phyloP scores from a whole-genome alignment of 2,329 filamentous ascomycete species.

The Diaporthe aspalathi region DNA sequence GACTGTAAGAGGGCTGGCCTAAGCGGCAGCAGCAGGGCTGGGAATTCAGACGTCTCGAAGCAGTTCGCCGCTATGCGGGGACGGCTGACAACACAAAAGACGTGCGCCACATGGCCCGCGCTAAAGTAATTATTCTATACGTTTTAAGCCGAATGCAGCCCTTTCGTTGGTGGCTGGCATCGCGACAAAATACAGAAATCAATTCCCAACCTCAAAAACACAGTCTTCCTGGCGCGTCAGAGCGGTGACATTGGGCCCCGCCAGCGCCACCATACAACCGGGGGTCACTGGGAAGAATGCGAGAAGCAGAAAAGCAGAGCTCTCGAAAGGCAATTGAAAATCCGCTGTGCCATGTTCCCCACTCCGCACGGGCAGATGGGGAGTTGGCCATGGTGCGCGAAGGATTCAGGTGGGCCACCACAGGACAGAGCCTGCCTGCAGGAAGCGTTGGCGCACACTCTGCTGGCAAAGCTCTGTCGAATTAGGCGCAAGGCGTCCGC shows the following conservation, averaged over 20 bases:
- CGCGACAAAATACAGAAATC: slow-evolving; percentile 26
- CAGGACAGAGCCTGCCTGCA: slow-evolving; percentile 25
- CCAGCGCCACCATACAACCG: neutral
- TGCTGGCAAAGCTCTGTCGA: slow-evolving; percentile 15
- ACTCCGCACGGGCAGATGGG: neutral
- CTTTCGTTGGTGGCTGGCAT: slow-evolving; percentile 9
- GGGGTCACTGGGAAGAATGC: neutral
- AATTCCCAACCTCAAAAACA: neutral
- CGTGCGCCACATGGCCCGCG: neutral
- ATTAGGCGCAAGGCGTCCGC: neutral
- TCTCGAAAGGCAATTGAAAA: neutral
- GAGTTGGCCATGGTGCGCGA: slow-evolving; percentile 24
- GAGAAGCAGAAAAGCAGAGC: neutral
- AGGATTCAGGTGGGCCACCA: slow-evolving; percentile 30
- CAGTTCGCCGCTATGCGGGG: neutral
- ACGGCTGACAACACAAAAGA: slow-evolving; percentile 8
- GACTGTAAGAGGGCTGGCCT: slow-evolving; percentile 3
- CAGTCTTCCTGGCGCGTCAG: neutral
- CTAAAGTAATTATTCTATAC: slow-evolving; percentile 28
- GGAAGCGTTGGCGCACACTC: slow-evolving; percentile 14
- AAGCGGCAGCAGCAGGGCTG: slow-evolving; percentile 24
- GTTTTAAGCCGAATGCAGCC: slow-evolving; percentile 25
- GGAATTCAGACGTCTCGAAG: slow-evolving; percentile 12
- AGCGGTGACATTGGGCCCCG: neutral
- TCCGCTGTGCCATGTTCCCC: neutral